Base-by-base conservation (phyloP, 495 filamentous ascomycete species). In the Aspergillus homomorphus region DNA sequence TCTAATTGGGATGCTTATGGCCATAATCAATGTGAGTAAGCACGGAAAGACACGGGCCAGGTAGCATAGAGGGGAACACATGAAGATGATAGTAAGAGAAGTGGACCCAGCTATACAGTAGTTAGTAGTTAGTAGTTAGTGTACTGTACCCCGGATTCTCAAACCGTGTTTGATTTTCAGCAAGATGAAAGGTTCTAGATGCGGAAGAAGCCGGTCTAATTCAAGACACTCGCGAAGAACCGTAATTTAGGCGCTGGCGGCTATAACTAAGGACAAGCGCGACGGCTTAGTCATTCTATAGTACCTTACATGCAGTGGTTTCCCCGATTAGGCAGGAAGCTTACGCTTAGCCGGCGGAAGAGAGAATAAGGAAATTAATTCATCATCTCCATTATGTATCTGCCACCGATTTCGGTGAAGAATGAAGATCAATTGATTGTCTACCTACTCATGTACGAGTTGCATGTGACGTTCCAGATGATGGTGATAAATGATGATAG, bases 171-270 rank as follows among this genome's bases (percentile, higher is more conserved):
- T n/a, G n/a, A n/a, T n/a, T n/a, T n/a, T n/a, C n/a, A n/a, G n/a
- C n/a, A n/a, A 41, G 8, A 18, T 18, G 23, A 57, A 30, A 9
- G 19, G 28, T 9, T 57, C 46, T 57, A 58, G 59, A 60, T 58
- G 59, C 63, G 63, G 63, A 60, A 54, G 60, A 65, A 58, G 33
- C 63, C 63, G 63, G 63, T 30, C 26, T 28, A 28, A 28, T 4
- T 4, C 26, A 54, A n/a, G 45, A 18, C 22, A 42, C 30, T 55
- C 63, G 63, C 59, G 57, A 61, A 62, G 53, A 57, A 60, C 57
- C 63, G 63, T 60, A 57, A 9, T 22, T 15, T 16, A 45, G 53
- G 49, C 26, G 46, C 43, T n/a, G n/a, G n/a, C n/a, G n/a, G n/a
- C n/a, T n/a, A n/a, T n/a, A n/a, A n/a, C n/a, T n/a, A n/a, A n/a